Evolutionary conservation across 2,329 filamentous ascomycete genomes (phyloP).

Genomic region (Hypoxylon rubiginosum): DNA sequence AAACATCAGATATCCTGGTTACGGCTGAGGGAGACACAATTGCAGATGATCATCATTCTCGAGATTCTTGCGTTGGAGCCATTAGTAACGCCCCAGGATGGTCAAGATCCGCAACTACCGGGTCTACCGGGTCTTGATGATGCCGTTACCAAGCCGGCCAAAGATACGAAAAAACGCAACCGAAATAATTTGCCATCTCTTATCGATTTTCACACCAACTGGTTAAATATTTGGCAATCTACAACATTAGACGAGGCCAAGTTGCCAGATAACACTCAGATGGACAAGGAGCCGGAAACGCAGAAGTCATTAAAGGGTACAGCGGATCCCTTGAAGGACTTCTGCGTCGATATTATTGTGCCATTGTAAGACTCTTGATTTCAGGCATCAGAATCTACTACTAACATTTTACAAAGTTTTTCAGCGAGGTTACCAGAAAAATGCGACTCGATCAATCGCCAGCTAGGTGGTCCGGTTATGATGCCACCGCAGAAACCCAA

Average conservation of each 20-base stretch:
- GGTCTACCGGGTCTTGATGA: constrained; percentile 56
- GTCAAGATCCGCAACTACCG: constrained; percentile 63
- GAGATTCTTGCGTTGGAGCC: constrained; percentile 81
- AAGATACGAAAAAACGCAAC: constrained; percentile 67
- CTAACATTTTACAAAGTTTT: constrained; percentile 68
- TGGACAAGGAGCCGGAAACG: constrained; percentile 51
- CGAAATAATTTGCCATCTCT: constrained; percentile 75
- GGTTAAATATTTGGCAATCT: constrained; percentile 87
- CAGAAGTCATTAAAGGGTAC: constrained; percentile 58
- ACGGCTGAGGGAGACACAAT: constrained; percentile 80
- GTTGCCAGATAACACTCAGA: constrained; percentile 64
- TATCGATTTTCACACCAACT: constrained; percentile 81
- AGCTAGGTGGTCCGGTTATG: constrained; percentile 79
- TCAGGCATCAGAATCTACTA: background rate
- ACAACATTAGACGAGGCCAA: constrained; percentile 72
- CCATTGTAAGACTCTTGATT: constrained; percentile 73
- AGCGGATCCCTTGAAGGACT: constrained; percentile 77
- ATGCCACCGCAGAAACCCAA: constrained; percentile 66
- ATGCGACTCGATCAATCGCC: constrained; percentile 78
- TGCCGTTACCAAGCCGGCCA: constrained; percentile 51
- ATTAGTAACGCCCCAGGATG: constrained; percentile 57
- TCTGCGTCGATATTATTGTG: constrained; percentile 83
- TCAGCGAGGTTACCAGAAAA: constrained; percentile 79
- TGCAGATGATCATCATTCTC: constrained; percentile 84
- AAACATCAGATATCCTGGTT: constrained; percentile 75